phyloP scores from a whole-genome alignment of 1,139 yeast genomes.

The Zygoascus sp. region DNA sequence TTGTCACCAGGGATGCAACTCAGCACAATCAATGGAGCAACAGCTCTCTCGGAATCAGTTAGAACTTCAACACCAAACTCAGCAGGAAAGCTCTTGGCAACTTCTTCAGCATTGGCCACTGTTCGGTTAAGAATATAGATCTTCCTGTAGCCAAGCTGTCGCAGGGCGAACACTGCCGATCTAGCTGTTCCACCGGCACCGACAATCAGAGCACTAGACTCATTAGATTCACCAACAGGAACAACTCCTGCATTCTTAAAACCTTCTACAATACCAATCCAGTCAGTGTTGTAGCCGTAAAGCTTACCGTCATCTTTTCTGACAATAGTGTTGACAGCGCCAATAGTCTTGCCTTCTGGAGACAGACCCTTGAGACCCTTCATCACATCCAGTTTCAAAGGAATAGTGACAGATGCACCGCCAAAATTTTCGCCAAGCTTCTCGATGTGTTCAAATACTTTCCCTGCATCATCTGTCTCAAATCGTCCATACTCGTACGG shows the following conservation, averaged over 20 bases:
- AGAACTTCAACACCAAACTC: conserved; percentile 57
- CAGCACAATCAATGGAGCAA: conserved; percentile 57
- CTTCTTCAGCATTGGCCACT: conserved; percentile 53
- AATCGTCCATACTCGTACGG: conserved; percentile 68
- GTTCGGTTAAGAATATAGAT: conserved; percentile 86
- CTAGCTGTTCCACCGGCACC: conserved; percentile 99
- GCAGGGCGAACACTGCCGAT: conserved; percentile 88
- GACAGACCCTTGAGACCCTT: conserved; percentile 53
- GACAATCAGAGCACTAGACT: conserved; percentile 48
- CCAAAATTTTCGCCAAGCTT: conserved; percentile 61
- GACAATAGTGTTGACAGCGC: conserved; percentile 88
- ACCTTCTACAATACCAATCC: conserved; percentile 81
- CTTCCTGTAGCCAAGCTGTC: conserved; percentile 67
- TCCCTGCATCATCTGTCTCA: conserved; percentile 62
- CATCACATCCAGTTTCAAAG: conserved; percentile 76
- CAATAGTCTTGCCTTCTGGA: conserved; percentile 70
- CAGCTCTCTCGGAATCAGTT: conserved; percentile 31
- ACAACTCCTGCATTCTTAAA: conserved; percentile 61
- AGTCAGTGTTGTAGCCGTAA: conserved; percentile 90
- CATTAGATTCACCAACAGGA: conserved; percentile 26
- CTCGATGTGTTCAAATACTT: conserved; percentile 43
- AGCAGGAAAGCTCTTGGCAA: conserved; percentile 58
- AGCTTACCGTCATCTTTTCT: conserved; percentile 53
- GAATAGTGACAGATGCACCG: conserved; percentile 89
- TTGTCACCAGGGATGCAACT: conserved; percentile 88